Base-by-base conservation (phyloP, 2,329 filamentous ascomycete genomes). In the Fusarium vanettenii region DNA sequence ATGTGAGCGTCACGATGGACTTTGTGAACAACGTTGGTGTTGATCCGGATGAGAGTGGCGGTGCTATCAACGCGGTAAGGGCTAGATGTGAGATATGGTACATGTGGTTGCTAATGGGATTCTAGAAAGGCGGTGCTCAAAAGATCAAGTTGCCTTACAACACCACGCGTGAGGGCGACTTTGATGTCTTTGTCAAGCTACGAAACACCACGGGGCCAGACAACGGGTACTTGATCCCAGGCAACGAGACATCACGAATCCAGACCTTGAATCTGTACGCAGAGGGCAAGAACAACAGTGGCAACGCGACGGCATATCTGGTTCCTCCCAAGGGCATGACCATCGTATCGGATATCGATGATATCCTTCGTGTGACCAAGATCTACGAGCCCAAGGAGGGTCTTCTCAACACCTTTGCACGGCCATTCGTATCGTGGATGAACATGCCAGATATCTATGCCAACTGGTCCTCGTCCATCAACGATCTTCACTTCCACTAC, bases 391-490 rank as follows among this genome's bases (percentile, higher is more conserved):
- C 93, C 0, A 90, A 91, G 73, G 89, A 95, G 79, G 94, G 93
- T 6, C 85, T 95, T 0, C 85, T 95, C 13, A 95, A 95, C 83
- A 92, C 92, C 0, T 95, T 95, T 78, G 93, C 93, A 0, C 88
- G 90, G 5, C 86, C 92, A 0, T 95, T 94, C 80, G 88, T 86
- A 0, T 87, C 89, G 0, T 95, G 93, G 93, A 86, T 92, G 86
- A 92, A 95, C 82, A 95, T 95, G 94, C 93, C 93, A 0, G 87
- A 91, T 3, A 92, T 95, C 74, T 95, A 94, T 80, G 89, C 91
- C 74, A 94, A 94, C 79, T 95, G 93, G 93, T 91, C 89, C 2
- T 83, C 84, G n/a, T 89, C 87, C 25, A 85, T 94, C 16, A 88
- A 90, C 0, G 88, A 94, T 78, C 86, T 92, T 71, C 93, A 95